Evolutionary conservation across 208 protist genomes (phyloP).

Genomic region (Herpetomonas muscarum): DNA sequence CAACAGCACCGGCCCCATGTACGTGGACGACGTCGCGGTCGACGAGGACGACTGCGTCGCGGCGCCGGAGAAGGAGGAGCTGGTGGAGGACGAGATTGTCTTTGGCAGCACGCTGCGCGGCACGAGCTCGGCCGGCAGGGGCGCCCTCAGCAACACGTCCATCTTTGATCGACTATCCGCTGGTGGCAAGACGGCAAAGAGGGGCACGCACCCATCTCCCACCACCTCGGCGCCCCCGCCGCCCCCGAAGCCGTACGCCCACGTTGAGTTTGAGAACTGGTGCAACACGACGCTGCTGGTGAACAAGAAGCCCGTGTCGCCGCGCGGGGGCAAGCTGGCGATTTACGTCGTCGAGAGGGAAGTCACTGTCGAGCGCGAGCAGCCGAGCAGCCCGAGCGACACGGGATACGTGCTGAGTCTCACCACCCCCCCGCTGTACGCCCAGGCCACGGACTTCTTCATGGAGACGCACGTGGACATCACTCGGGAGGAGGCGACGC

Average conservation of each 20-base stretch:
- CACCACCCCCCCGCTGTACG: conserved; percentile 51
- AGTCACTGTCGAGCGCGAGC: conserved; percentile 22
- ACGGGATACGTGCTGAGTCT: conserved; percentile 44
- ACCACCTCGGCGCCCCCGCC: neutral
- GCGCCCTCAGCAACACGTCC: conserved; percentile 15
- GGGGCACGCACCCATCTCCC: too few species aligned
- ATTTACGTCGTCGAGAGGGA: conserved; percentile 25
- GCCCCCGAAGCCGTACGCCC: conserved; percentile 16
- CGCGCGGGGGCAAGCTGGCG: conserved; percentile 38
- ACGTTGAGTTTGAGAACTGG: conserved; percentile 49
- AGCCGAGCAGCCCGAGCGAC: conserved; percentile 13
- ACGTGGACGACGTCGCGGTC: conserved; percentile 18
- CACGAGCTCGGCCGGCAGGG: conserved; percentile 2
- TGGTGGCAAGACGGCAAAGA: too few species aligned
- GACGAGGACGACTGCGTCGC: conserved; percentile 12
- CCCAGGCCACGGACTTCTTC: conserved; percentile 46
- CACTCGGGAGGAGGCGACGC: conserved; percentile 19
- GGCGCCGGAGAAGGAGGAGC: conserved; percentile 4
- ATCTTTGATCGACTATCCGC: conserved; percentile 26
- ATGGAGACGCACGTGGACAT: conserved; percentile 49
- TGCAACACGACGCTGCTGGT: conserved; percentile 37
- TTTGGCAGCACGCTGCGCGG: conserved; percentile 9
- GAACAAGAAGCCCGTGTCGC: conserved; percentile 22
- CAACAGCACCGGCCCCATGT: conserved; percentile 25
- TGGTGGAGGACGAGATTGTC: conserved; percentile 15